Evolutionary conservation across 1,284 basidiomycete genomes (phyloP), one percentile per base, ranked within the genome.

Genomic region (Ustilago tritici): DNA sequence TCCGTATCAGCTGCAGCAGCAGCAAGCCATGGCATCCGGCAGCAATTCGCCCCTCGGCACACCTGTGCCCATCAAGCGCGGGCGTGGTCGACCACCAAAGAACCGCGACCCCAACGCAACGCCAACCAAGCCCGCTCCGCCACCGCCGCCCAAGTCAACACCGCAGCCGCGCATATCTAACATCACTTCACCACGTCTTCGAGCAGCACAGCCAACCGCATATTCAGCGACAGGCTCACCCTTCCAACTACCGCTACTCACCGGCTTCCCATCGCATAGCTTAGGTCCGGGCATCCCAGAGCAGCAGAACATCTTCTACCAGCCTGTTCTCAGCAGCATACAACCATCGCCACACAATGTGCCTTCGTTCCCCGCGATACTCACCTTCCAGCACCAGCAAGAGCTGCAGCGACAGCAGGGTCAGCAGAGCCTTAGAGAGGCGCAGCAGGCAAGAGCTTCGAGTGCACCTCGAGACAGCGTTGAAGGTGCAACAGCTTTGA

Each of bases 21-120:
- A 68, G 56, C 71, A 74, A 50, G 63, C 69, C 9, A 63, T 71
- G 65, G 74, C 74, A 17, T 76, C 74, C 7, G 69, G 74, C 54
- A 76, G 74, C 69, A 69, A 76, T 32, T 71, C 74, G 32, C 74
- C 76, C 8, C 59, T 78, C 9, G 64, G 65, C 4, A 68, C 69
- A 3, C 69, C 70, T 4, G 8, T 61, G 10, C 76, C 76, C 36
- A 71, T 69, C 62, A 75, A 68, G 52, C 67, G 76, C 8, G 76
- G 76, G 8, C 64, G 71, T n/a, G 76, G 76, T 1, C 61, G 76
- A 38, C 76, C 76, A 34, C 76, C 76, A 38, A 78, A 78, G 63
- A 65, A 78, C 31, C 71, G 76, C 46, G 65, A 74, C 28, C 69
- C 67, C 28, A 70, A 67, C 52, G 67, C 73, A n/a, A 52, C 67